Base-by-base conservation (phyloP, 2,329 filamentous ascomycete genomes). In the Penicillium sp. region DNA sequence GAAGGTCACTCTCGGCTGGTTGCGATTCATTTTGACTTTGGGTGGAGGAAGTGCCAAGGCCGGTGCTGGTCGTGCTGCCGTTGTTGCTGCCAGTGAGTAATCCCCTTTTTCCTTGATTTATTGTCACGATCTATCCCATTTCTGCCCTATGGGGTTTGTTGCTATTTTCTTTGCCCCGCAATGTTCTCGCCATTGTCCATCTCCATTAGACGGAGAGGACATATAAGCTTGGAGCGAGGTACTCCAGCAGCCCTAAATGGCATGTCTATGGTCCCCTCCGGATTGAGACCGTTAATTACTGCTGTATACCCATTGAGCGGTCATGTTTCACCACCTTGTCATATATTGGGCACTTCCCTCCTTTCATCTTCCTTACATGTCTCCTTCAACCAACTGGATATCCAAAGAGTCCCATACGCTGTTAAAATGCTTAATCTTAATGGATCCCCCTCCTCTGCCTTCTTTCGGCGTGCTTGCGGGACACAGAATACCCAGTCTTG, bases 21-120 rank as follows among this genome's bases (percentile, higher is more conserved):
- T 76, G 47, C 67, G 69, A 30, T 74, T 60, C 46, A 52, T 76
- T 41, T 45, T 75, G 49, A 74, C 70, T 4, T 57, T 76, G 22
- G 73, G 74, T 36, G 74, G 73, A 42, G 71, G 72, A 33, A 69
- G 65, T 40, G 69, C 67, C 14, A 71, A 66, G 48, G 63, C 68
- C 7, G 73, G 70, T 28, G 65, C 68, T 41, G 58, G 66, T 9
- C 64, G 74, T 30, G 71, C 66, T 51, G 60, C 66, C 14, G 60
- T 66, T 55, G 62, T 70, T 56, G 67, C 71, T 56, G 63, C 71
- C 43, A 64, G 74, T 76, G 60, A 74, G 74, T 75, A 50, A 64
- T 44, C 16, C 35, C 20, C 50, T 51, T 42, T 55, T 30, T 53
- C 49, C 43, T 45, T 46, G 18, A 42, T 43, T 46, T 16, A 22